These are phyloP conservation scores for Boletus sp. DNA, from an alignment of 768 basidiomycete species.

Conservation along the genomic window DNA sequence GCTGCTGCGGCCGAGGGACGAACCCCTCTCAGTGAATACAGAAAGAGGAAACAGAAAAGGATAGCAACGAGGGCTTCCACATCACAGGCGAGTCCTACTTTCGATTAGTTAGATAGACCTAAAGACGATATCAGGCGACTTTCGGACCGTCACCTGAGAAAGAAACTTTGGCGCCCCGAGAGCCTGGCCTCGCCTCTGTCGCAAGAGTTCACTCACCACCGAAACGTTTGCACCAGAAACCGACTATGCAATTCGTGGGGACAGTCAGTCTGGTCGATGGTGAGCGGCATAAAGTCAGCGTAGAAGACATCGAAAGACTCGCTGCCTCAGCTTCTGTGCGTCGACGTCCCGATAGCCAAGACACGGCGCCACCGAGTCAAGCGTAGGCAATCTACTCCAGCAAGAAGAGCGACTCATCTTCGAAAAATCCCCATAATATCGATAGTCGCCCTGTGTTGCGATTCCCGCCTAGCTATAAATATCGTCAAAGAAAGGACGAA, in stretches of 20 bases:
- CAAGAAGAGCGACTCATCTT: background rate
- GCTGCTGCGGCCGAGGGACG: slow-evolving; percentile 23
- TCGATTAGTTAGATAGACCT: background rate
- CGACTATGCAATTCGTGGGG: background rate
- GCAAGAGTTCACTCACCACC: background rate
- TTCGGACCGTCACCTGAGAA: background rate
- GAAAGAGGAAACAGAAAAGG: slow-evolving; percentile 21
- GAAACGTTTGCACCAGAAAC: background rate
- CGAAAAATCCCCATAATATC: background rate
- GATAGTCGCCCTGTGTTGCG: background rate
- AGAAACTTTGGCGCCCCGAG: background rate
- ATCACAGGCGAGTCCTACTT: slow-evolving; percentile 10
- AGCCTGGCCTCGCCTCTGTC: background rate
- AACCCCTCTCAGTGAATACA: slow-evolving; percentile 21
- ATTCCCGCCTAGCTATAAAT: background rate
- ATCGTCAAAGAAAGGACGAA: background rate
- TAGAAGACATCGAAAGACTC: slow-evolving; percentile 16
- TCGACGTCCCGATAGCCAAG: background rate
- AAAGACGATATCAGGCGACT: background rate
- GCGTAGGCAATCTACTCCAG: background rate
- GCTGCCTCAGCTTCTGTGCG: slow-evolving; percentile 8
- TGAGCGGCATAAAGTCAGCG: slow-evolving; percentile 2
- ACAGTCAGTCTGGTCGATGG: background rate
- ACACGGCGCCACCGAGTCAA: background rate
- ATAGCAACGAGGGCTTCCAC: background rate